phyloP scores from a whole-genome alignment of 1,284 basidiomycete species.

The Takashimella tepidaria region DNA sequence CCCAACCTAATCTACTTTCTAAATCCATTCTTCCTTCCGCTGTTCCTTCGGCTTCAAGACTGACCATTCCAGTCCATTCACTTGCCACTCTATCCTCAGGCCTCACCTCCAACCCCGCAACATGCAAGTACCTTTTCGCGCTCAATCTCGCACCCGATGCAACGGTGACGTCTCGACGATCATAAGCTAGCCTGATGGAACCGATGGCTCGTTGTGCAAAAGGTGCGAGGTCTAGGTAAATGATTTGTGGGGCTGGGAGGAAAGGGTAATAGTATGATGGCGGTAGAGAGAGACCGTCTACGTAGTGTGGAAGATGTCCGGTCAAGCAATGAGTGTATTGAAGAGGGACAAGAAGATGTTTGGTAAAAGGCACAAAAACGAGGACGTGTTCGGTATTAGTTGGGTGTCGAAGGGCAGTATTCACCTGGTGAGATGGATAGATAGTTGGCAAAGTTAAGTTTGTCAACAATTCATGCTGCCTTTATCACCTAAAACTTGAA shows the following conservation, averaged over 20 bases:
- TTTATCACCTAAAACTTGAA: conserved; percentile 12
- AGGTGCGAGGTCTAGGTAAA: conserved; percentile 44
- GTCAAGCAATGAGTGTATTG: conserved; percentile 35
- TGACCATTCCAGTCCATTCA: conserved; percentile 45
- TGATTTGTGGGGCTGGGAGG: conserved; percentile 41
- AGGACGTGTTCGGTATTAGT: conserved; percentile 39
- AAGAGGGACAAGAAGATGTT: conserved; percentile 43
- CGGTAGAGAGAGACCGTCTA: conserved; percentile 44
- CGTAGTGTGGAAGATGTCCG: conserved; percentile 42
- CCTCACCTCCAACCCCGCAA: conserved; percentile 43
- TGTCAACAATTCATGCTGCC: no score
- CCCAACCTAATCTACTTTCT: conserved; percentile 30
- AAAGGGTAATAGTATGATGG: conserved; percentile 48
- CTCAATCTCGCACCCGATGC: conserved; percentile 42
- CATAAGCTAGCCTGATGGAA: conserved; percentile 43
- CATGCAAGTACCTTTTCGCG: conserved; percentile 48
- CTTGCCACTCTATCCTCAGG: conserved; percentile 22
- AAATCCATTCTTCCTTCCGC: conserved; percentile 42
- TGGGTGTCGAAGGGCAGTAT: conserved; percentile 40
- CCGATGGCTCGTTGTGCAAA: conserved; percentile 33
- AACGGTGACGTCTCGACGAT: conserved; percentile 44
- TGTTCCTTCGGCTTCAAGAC: conserved; percentile 47
- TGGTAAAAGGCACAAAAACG: conserved; percentile 37
- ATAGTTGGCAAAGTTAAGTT: neutral
- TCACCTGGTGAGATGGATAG: conserved; percentile 23